Evolutionary conservation across 2,329 filamentous ascomycete species (phyloP).

Genomic region (Hymenoscyphus infarciens): DNA sequence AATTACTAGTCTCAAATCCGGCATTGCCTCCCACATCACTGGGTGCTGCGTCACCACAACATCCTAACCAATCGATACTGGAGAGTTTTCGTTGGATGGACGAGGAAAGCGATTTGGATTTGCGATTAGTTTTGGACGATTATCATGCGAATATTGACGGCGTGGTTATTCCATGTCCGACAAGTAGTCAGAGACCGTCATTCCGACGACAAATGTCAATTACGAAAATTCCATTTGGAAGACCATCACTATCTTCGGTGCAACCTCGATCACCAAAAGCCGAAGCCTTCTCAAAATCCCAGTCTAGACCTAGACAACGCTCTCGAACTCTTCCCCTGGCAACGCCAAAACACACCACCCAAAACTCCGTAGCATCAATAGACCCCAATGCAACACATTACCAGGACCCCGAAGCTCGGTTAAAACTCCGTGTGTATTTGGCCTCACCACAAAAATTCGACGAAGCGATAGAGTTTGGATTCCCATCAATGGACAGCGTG

Average conservation of each 20-base stretch:
- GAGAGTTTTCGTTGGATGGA: slow-evolving; percentile 73
- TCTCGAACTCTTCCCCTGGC: slow-evolving; percentile 56
- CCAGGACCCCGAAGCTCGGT: slow-evolving; percentile 81
- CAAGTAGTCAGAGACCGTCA: slow-evolving; percentile 51
- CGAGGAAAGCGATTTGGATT: slow-evolving; percentile 66
- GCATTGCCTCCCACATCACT: background rate
- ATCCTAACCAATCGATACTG: slow-evolving; percentile 32
- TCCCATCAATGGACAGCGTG: slow-evolving; percentile 59
- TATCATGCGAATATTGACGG: slow-evolving; percentile 63
- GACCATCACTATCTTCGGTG: slow-evolving; percentile 42
- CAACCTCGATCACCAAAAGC: slow-evolving; percentile 34
- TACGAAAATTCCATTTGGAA: slow-evolving; percentile 59
- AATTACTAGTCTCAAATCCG: background rate
- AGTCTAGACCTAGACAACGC: slow-evolving; percentile 37
- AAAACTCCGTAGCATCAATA: slow-evolving; percentile 48
- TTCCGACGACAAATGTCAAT: slow-evolving; percentile 72
- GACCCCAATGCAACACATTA: slow-evolving; percentile 79
- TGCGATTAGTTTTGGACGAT: slow-evolving; percentile 64
- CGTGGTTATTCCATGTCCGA: slow-evolving; percentile 44
- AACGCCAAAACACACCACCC: slow-evolving; percentile 39
- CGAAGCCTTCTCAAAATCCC: slow-evolving; percentile 22
- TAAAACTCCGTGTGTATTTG: slow-evolving; percentile 81
- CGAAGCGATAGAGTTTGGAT: slow-evolving; percentile 90
- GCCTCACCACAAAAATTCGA: slow-evolving; percentile 93
- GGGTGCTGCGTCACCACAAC: slow-evolving; percentile 18